Conservation (phyloP, 305 asterid species). For the Fraxinus sp. region DNA sequence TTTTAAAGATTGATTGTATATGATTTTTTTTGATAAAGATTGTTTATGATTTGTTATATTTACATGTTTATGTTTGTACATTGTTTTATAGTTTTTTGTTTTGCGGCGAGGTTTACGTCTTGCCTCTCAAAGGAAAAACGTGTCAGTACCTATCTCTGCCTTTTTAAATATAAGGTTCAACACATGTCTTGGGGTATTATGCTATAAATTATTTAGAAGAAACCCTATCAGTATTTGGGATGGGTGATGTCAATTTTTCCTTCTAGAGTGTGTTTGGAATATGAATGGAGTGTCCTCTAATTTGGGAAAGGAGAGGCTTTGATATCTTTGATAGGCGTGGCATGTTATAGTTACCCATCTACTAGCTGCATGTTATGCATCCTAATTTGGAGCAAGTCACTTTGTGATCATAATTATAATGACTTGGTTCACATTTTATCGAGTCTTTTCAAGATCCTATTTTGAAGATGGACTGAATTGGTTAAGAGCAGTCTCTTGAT, state of each 20-base stretch:
- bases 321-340: neutral
- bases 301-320: neutral
- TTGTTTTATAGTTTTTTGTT: neutral
- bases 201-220: neutral
- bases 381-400: neutral
- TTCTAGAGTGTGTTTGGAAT: neutral
- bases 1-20: neutral
- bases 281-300: neutral
- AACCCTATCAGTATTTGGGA: neutral
- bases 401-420: neutral
- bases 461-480: neutral
- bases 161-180: neutral
- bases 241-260: neutral
- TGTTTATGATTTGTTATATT: neutral
- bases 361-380: neutral
- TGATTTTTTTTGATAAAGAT: no score
- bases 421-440: neutral
- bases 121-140: neutral
- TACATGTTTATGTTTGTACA: neutral
- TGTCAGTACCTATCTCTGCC: neutral
- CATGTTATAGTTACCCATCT: neutral
- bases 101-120: neutral
- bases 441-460: neutral
- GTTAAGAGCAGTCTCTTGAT: neutral
- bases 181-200: neutral